Conservation (phyloP, 768 basidiomycete genomes). For the Pulveroboletus sp. region DNA sequence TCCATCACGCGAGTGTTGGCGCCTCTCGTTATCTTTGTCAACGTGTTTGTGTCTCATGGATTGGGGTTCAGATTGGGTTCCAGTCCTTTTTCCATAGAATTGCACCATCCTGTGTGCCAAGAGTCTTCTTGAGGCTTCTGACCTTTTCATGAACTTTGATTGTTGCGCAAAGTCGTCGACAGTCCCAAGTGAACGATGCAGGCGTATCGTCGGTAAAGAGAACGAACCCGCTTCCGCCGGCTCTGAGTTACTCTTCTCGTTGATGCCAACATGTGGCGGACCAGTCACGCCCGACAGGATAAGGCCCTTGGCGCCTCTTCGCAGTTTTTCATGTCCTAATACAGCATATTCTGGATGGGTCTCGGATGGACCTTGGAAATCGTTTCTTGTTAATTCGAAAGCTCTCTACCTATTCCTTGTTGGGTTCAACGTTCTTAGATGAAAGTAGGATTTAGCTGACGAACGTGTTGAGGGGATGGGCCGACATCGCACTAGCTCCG, state of each 20-base stretch:
- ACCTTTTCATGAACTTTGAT: slow-evolving; percentile 13
- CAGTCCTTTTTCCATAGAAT: slow-evolving; percentile 13
- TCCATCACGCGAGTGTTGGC: slow-evolving; percentile 5
- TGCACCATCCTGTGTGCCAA: slow-evolving; percentile 4
- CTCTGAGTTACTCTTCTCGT: slow-evolving; percentile 11
- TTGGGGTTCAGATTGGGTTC: slow-evolving; percentile 4
- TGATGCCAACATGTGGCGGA: slow-evolving; percentile 10
- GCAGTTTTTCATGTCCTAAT: slow-evolving; percentile 9
- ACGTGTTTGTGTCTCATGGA: not conserved
- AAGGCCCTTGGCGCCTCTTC: slow-evolving; percentile 6
- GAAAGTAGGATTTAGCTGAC: too few species aligned
- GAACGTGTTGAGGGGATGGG: not conserved
- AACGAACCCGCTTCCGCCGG: slow-evolving; percentile 9
- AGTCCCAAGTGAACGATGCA: slow-evolving; percentile 14
- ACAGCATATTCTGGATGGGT: not conserved
- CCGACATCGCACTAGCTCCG: slow-evolving; percentile 6
- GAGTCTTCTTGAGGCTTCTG: slow-evolving; percentile 13
- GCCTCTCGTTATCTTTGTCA: slow-evolving; percentile 5
- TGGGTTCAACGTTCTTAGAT: too few species aligned
- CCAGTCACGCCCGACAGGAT: slow-evolving; percentile 9
- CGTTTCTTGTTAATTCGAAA: slow-evolving; percentile 7
- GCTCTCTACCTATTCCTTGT: slow-evolving; percentile 7
- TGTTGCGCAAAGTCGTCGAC: slow-evolving; percentile 11
- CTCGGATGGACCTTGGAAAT: not conserved
- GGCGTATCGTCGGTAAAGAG: slow-evolving; percentile 16